Base-by-base conservation (phyloP, 345 rosid genomes). In the Isatis tinctoria region DNA sequence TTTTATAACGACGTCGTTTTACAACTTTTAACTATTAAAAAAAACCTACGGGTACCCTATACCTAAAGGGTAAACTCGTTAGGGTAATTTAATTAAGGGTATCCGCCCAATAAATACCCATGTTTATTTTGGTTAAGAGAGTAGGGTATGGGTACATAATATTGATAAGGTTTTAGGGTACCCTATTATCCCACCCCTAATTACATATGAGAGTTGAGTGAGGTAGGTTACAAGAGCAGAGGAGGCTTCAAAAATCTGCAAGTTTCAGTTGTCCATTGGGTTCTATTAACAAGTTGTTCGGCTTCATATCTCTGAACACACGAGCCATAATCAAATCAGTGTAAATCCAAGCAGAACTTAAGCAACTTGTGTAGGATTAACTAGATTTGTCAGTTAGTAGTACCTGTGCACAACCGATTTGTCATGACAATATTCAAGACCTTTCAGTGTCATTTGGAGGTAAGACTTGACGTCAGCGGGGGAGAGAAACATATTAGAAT, bases 401-500 rank as follows among this genome's bases (percentile, higher is more conserved):
- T 78, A 91, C 97, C 97, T 88, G 20, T 94, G 98, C 85, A 90
- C 70, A 67, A 93, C 93, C 90, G 88, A 87, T 84, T 91, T 94
- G 78, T 84, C 87, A 81, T 91, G 97, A 77, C 96, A 90, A 84
- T 78, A 78, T 16, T 85, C 87, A 70, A 91, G 90, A 60, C 98
- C 97, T 78, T 87, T 94, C 64, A 94, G 68, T 26, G 86, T 90
- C 97, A 94, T 94, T 65, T 88, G 96, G 56, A 90, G 81, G 68
- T 88, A 94, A 24, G 98, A 88, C 79, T 94, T 94, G 51, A 90
- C 87, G 52, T 94, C 97, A 63, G 86, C 96, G 0, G 96, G 97
- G 8, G 98, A 91, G 70, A 94, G 97, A 72, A 89, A 87, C 45
- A 94, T 86, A 52, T 94, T 92, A 20, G 87, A 74, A 72, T 94